Conservation (phyloP, 2,329 filamentous ascomycete genomes). For the Myriosclerotinia scirpicola region DNA sequence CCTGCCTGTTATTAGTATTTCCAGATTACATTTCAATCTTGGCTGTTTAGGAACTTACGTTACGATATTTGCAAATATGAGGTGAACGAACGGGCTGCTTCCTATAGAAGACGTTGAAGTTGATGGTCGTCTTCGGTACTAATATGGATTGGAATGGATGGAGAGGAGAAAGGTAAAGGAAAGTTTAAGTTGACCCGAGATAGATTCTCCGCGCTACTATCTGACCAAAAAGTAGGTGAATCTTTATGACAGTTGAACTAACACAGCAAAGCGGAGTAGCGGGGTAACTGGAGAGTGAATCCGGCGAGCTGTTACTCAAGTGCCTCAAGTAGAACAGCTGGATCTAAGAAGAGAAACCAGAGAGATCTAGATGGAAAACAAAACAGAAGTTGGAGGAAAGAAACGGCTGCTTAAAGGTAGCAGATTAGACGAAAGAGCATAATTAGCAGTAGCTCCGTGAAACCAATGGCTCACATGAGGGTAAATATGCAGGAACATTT, state of each 20-base stretch:
- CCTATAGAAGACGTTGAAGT: not conserved
- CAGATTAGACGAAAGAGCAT: not conserved
- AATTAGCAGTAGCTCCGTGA: not conserved
- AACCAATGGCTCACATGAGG: conserved; percentile 21
- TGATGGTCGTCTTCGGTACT: not conserved
- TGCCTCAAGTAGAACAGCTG: not conserved
- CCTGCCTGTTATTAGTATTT: conserved; percentile 5
- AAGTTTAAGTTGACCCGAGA: not conserved
- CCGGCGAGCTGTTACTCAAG: not conserved
- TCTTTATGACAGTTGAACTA: not conserved
- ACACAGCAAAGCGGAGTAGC: not conserved
- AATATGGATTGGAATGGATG: not conserved
- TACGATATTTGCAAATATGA: conserved; percentile 1
- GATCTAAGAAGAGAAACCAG: not conserved
- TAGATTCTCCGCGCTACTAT: not conserved
- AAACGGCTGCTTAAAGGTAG: not conserved
- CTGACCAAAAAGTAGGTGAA: not conserved
- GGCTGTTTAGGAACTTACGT: not conserved
- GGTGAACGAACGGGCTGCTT: not conserved
- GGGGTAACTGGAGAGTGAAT: conserved; percentile 8
- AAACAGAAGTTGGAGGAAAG: not conserved
- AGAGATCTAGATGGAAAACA: not conserved
- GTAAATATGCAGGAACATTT: conserved; percentile 20
- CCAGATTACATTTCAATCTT: not conserved
- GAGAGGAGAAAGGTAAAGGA: not conserved